Evolutionary conservation across 805 yeast species (phyloP).

Genomic region (Ogataea wickerhamii): DNA sequence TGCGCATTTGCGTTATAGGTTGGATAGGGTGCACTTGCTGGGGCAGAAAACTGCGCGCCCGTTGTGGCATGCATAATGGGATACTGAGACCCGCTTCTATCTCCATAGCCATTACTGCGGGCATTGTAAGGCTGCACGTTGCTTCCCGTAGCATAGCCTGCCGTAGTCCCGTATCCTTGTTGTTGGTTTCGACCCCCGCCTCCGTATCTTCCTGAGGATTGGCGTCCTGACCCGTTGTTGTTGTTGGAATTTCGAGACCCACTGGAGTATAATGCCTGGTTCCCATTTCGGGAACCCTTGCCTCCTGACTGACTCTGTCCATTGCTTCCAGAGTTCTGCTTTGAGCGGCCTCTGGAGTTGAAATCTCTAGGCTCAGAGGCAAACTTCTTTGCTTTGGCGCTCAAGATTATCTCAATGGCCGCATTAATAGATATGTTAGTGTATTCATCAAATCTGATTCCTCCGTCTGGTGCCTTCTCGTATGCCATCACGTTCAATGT

Average conservation of each 20-base stretch:
- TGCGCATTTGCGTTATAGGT: slow-evolving; percentile 9
- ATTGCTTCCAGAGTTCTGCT: slow-evolving; percentile 7
- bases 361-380: slow-evolving; percentile 16
- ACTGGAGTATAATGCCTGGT: slow-evolving; percentile 17
- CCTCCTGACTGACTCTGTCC: not conserved
- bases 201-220: not conserved
- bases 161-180: not conserved
- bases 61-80: slow-evolving; percentile 10
- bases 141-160: slow-evolving; percentile 20
- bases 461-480: slow-evolving; percentile 64
- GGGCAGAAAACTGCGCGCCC: slow-evolving; percentile 10
- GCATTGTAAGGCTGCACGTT: slow-evolving; percentile 15
- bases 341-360: slow-evolving; percentile 16
- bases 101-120: slow-evolving; percentile 9
- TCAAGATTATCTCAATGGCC: slow-evolving; percentile 53
- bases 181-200: slow-evolving; percentile 2
- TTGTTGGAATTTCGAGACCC: slow-evolving; percentile 4
- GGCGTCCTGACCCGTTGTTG: slow-evolving; percentile 1
- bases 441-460: slow-evolving; percentile 81
- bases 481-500: slow-evolving; percentile 70
- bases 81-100: slow-evolving; percentile 12
- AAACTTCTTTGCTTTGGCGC: slow-evolving; percentile 38
- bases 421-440: slow-evolving; percentile 61
- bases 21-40: slow-evolving; percentile 7
- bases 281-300: slow-evolving; percentile 12